Evolutionary conservation across 2,329 filamentous ascomycete genomes (phyloP).

Genomic region (Trichoderma sp.): DNA sequence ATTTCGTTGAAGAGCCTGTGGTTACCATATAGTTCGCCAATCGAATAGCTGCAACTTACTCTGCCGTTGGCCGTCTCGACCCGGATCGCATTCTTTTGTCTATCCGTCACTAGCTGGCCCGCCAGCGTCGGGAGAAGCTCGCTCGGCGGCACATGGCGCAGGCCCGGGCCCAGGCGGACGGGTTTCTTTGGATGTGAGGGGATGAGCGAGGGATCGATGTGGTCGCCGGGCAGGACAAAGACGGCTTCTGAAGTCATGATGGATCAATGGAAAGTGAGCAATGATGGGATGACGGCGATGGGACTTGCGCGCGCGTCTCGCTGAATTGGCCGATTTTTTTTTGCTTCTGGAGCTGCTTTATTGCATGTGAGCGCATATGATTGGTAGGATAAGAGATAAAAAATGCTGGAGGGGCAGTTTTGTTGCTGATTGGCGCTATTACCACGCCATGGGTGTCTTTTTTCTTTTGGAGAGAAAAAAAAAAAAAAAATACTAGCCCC

Average conservation of each 20-base stretch:
- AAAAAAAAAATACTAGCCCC: constrained; percentile 20
- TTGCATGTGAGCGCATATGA: not conserved
- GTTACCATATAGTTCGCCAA: constrained; percentile 35
- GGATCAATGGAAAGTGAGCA: not conserved
- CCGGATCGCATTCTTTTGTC: constrained; percentile 75
- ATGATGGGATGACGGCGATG: not conserved
- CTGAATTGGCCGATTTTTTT: not conserved
- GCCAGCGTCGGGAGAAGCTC: constrained; percentile 69
- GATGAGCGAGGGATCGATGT: constrained; percentile 64
- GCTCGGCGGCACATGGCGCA: constrained; percentile 78
- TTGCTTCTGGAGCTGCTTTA: constrained; percentile 5
- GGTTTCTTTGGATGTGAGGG: constrained; percentile 69
- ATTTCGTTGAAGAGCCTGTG: constrained; percentile 22
- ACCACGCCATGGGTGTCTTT: not conserved
- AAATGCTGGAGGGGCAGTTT: not conserved
- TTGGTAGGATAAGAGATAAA: constrained; percentile 20
- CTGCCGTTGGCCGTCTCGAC: constrained; percentile 71
- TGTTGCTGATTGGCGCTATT: constrained; percentile 8
- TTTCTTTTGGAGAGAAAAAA: constrained; percentile 17
- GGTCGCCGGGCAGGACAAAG: constrained; percentile 81
- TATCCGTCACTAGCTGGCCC: constrained; percentile 67
- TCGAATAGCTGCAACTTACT: constrained; percentile 47
- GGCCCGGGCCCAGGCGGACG: constrained; percentile 79
- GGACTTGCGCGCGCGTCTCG: constrained; percentile 6
- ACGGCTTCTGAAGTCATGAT: constrained; percentile 59